These are phyloP conservation scores for Aegilops speltoides DNA, from an alignment of 176 grass and related monocot genomes.

Conservation along the genomic window DNA sequence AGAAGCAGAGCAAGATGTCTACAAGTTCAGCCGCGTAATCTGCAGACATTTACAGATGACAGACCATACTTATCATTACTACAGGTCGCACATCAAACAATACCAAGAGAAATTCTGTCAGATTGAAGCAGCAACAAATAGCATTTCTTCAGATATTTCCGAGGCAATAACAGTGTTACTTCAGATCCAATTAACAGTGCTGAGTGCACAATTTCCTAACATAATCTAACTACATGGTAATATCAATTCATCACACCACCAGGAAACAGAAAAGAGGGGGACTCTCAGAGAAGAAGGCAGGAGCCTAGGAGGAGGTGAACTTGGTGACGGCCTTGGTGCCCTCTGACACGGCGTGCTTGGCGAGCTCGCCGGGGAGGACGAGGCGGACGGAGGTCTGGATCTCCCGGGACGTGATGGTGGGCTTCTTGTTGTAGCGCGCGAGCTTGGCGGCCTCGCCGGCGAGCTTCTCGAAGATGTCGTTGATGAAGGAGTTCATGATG, in stretches of 20 bases:
- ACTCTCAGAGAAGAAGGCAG: too few relatives aligned
- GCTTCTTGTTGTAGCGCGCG: slow-evolving; percentile 60
- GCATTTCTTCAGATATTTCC: too few relatives aligned
- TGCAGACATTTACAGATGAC: too few relatives aligned
- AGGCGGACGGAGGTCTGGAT: slow-evolving; percentile 67
- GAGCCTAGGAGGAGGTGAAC: not conserved
- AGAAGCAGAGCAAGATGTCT: too few relatives aligned
- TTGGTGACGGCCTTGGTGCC: not conserved
- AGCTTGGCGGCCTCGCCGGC: slow-evolving; percentile 31
- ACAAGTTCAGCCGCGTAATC: too few relatives aligned
- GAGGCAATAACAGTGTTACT: too few relatives aligned
- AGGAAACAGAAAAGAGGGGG: too few relatives aligned
- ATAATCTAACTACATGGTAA: not conserved
- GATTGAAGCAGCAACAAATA: too few relatives aligned
- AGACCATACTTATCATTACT: too few relatives aligned
- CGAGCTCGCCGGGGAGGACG: slow-evolving; percentile 59
- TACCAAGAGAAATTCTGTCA: too few relatives aligned
- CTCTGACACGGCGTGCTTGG: slow-evolving; percentile 17
- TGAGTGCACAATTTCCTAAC: not conserved
- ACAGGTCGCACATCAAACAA: too few relatives aligned
- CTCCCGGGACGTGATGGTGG: slow-evolving; percentile 56
- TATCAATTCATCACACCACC: not conserved
- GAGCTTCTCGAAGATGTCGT: slow-evolving; percentile 90
- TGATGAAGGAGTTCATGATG: slow-evolving; percentile 96
- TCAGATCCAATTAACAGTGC: not conserved